Evolutionary conservation across 1,284 basidiomycete genomes (phyloP), one percentile per base, ranked within the genome.

Genomic region (Ganoderma leucocontextum): DNA sequence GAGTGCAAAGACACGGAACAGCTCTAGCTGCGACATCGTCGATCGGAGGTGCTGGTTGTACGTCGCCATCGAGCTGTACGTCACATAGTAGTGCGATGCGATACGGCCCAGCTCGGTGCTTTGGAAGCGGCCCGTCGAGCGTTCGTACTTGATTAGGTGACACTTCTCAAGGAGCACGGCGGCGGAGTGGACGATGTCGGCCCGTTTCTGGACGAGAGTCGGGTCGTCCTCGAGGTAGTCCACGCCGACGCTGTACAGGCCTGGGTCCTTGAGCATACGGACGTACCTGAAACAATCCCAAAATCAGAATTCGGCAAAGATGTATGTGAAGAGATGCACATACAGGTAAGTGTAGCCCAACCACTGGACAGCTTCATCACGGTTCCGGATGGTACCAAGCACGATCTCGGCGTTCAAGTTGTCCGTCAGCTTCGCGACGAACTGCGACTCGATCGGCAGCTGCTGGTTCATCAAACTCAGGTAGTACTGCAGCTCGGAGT

Each of bases 331-430:
- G 52, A 69, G 9, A 38, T n/a, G 5, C 5, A 86, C 93, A 76
- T 76, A 95, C 93, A 97, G 80, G 79, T 98, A 98, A 0, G 95
- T 97, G 79, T 97, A 98, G 0, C 96, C 95, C 19, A 98, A 82
- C 97, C 97, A 99, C 75, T 98, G 95, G 0, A 99, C 97, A 17
- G 96, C 98, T 79, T 99, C 97, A 76, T 99, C 96, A 36, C 96
- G 86, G 80, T 99, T 99, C 72, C 97, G 87, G 63, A 99, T 93
- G 0, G 95, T 97, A 15, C 98, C 98, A 15, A 99, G 86, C 0
- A 99, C 98, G 61, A 99, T 95, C 83, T 99, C 98, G 22, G 97
- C 98, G 78, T 99, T 99, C 74, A 99, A 83, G 78, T 98, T 98
- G 80, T 99, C 98, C 25, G 96, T 95, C 72, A 99, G 85, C 78